Conservation (phyloP, 257 asterid genomes). For the Orobanche coerulescens region DNA sequence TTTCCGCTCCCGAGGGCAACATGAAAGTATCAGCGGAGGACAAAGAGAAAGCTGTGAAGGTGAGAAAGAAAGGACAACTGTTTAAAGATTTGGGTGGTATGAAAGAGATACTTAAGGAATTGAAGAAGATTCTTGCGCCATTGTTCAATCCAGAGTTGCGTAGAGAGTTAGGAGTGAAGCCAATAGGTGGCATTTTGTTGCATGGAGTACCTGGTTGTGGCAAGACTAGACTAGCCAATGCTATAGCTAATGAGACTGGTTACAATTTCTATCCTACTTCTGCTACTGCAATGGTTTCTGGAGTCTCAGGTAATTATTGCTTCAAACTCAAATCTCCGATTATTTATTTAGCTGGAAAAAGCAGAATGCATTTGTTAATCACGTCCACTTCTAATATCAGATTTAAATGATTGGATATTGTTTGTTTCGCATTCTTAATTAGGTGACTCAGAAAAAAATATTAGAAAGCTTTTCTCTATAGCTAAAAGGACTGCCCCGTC, state of each 20-base stretch:
- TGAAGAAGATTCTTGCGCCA: conserved; percentile 70
- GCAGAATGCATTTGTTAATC: too few relatives aligned
- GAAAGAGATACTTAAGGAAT: conserved; percentile 46
- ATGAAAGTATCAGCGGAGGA: too few relatives aligned
- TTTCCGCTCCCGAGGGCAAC: too few relatives aligned
- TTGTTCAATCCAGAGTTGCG: conserved; percentile 51
- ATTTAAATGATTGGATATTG: too few relatives aligned
- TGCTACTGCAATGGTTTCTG: conserved; percentile 90
- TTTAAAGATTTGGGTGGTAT: conserved; percentile 94
- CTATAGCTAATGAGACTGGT: conserved; percentile 86
- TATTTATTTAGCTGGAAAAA: too few relatives aligned
- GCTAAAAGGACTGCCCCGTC: conserved; percentile 86
- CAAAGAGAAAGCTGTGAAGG: too few relatives aligned
- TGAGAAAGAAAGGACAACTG: too few relatives aligned
- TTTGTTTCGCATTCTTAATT: too few relatives aligned
- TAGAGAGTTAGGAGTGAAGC: conserved; percentile 58
- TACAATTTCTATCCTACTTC: conserved; percentile 70
- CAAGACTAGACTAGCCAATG: conserved; percentile 81
- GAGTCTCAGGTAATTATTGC: conserved; percentile 90
- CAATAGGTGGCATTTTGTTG: conserved; percentile 66
- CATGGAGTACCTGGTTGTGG: conserved; percentile 98
- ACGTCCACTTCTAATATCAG: too few relatives aligned
- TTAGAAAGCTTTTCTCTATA: conserved; percentile 62
- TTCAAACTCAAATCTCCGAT: too few relatives aligned
- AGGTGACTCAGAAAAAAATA: conserved; percentile 91